Evolutionary conservation across 176 grass and related monocot genomes (phyloP), one percentile per base, ranked within the genome.

Genomic region (Triticum monococcum): DNA sequence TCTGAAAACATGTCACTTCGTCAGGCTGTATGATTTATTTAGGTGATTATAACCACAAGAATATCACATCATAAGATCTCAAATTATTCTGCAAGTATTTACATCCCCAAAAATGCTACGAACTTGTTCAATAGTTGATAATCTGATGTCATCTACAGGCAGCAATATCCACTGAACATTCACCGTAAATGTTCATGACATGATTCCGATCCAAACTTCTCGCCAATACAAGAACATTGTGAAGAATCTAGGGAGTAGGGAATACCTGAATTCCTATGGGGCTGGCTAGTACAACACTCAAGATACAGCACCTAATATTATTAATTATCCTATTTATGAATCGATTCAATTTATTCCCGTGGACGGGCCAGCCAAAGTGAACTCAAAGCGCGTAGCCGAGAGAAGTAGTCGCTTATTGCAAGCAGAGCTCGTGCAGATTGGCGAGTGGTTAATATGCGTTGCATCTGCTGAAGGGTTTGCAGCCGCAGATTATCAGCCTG

Each of bases 401-500:
- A 94, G 77, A 95, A 92, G 89, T 95, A 97, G 45, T 97, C 95
- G 10, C 90, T 91, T 83, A 97, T 94, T 64, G 95, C 92, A 90
- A 97, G 95, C 38, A 97, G 86, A 52, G 95, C 95, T 73, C 92
- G 88, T 75, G 95, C 95, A n/a, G 92, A 92, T 46, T 97, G 95
- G 6, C 92, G 95, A 81, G 90, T 92, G 12, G 95, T 97, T 83
- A 97, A 90, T 85, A 94, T 94, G 64, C 91, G 92, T 60, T 92
- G 92, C 92, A 97, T 86, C 89, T 94, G 95, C 68, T 97, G 95
- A 40, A 97, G 88, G 62, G 95, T 97, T 80, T 97, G 95, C 54
- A 92, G 88, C n/a, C 92, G 88, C 68, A 97, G 88, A 84, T 97
- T 97, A 77, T 97, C 95, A 72, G 95, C 95, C 95, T 97, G 92